A percentile compares a stretch with the other conserved stretches of the same genome.
Conservation (phyloP, 352 stramenopile species). For the Pythium grandisporangium region DNA sequence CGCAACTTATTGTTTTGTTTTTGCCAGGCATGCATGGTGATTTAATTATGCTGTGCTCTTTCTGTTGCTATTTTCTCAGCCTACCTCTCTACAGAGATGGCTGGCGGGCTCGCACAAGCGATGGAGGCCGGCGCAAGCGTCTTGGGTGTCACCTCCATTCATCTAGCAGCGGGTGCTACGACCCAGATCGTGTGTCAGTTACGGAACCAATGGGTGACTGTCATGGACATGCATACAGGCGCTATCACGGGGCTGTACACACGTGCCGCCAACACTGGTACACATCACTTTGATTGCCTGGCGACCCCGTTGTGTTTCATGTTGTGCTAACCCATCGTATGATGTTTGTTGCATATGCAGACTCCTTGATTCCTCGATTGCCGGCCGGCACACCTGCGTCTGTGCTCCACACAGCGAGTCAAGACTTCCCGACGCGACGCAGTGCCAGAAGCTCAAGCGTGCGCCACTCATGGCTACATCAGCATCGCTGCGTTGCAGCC, state of each 20-base stretch:
- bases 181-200: constrained; percentile 49
- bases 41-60: too few relatives aligned
- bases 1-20: not conserved
- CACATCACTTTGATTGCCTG: too few relatives aligned
- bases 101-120: not conserved
- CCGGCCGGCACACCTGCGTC: constrained; percentile 11
- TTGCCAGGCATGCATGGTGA: too few relatives aligned
- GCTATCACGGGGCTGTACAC: constrained; percentile 46
- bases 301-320: too few relatives aligned
- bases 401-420: constrained; percentile 14
- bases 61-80: constrained; percentile 8
- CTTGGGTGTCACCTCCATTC: constrained; percentile 28
- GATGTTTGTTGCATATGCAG: too few relatives aligned
- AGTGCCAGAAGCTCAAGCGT: constrained; percentile 13
- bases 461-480: constrained; percentile 42
- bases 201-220: constrained; percentile 62
- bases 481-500: constrained; percentile 32
- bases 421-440: constrained; percentile 6
- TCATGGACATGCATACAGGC: constrained; percentile 31
- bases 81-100: constrained; percentile 3
- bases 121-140: constrained; percentile 19
- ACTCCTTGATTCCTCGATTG: not conserved
- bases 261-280: too few relatives aligned
- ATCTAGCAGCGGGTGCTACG: constrained; percentile 9
- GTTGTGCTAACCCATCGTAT: too few relatives aligned